Percentiles rank a stretch among this genome's conserved stretches.
Evolutionary conservation across 2,329 filamentous ascomycete genomes (phyloP).

Genomic region (Colletotrichum zoysiae): DNA sequence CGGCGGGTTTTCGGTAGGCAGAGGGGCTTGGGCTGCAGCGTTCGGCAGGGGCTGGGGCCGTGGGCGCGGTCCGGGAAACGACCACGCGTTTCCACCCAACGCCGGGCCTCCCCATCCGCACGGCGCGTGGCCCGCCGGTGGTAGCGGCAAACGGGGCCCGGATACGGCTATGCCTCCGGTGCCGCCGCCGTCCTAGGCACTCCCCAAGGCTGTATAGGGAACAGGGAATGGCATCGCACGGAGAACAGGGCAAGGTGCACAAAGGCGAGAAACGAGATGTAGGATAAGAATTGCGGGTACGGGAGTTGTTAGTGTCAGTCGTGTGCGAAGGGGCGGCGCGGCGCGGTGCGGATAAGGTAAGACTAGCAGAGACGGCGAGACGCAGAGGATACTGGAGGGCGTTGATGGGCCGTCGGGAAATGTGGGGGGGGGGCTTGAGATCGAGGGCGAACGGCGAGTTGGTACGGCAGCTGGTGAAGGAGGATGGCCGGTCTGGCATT

Average conservation of each 20-base stretch:
- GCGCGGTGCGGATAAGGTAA: constrained; percentile 38
- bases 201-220: constrained; percentile 23
- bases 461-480: constrained; percentile 56
- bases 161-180: neutral
- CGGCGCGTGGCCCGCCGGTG: constrained; percentile 20
- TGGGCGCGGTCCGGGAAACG: neutral
- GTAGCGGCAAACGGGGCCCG: neutral
- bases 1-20: constrained; percentile 1
- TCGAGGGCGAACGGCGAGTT: constrained; percentile 63
- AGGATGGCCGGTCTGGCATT: constrained; percentile 38
- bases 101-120: constrained; percentile 4
- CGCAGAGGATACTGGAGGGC: constrained; percentile 50
- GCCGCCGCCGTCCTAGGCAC: constrained; percentile 29
- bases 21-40: constrained; percentile 19
- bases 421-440: constrained; percentile 52
- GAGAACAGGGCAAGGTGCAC: constrained; percentile 40
- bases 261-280: constrained; percentile 24
- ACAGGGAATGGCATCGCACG: constrained; percentile 21
- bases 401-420: constrained; percentile 55
- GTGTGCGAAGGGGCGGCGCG: neutral
- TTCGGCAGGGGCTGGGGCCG: constrained; percentile 31
- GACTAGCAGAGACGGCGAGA: constrained; percentile 12
- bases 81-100: neutral
- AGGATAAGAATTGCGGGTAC: constrained; percentile 17
- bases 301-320: constrained; percentile 36